A percentile compares a stretch with the other conserved stretches of the same genome.
Evolutionary conservation across 805 yeast genomes (phyloP).

Genomic region (Saturnispora sekii): DNA sequence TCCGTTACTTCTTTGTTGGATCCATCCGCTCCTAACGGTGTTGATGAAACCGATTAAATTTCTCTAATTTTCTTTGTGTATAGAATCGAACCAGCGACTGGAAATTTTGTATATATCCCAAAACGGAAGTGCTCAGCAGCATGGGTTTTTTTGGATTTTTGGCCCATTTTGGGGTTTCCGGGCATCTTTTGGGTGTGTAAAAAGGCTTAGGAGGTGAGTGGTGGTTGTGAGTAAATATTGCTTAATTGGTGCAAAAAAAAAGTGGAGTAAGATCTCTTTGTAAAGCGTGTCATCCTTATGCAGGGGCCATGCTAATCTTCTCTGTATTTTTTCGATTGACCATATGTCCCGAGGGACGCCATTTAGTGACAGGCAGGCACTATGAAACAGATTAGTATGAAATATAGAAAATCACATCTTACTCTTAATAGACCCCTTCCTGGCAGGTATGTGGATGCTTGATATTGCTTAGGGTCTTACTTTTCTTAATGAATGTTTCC

Average conservation of each 20-base stretch:
- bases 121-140: background rate
- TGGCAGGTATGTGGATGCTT: no score
- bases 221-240: no score
- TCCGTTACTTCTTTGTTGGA: constrained; percentile 59
- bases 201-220: no score
- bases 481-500: no score
- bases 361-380: background rate
- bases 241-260: constrained; percentile 36
- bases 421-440: background rate
- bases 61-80: constrained; percentile 4
- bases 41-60: constrained; percentile 13
- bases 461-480: no score
- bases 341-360: constrained; percentile 74
- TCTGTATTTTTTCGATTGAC: constrained; percentile 99
- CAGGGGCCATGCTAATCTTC: constrained; percentile 99
- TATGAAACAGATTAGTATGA: background rate
- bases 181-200: no score
- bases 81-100: constrained; percentile 3
- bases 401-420: background rate
- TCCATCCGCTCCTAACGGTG: constrained; percentile 13
- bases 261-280: constrained; percentile 96
- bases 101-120: background rate
- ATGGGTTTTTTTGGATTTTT: background rate
- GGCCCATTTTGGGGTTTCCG: background rate
- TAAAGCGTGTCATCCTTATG: constrained; percentile 99